These are phyloP conservation scores for Penicillium mononematosum DNA, from an alignment of 495 filamentous ascomycete genomes.

Conservation along the genomic window DNA sequence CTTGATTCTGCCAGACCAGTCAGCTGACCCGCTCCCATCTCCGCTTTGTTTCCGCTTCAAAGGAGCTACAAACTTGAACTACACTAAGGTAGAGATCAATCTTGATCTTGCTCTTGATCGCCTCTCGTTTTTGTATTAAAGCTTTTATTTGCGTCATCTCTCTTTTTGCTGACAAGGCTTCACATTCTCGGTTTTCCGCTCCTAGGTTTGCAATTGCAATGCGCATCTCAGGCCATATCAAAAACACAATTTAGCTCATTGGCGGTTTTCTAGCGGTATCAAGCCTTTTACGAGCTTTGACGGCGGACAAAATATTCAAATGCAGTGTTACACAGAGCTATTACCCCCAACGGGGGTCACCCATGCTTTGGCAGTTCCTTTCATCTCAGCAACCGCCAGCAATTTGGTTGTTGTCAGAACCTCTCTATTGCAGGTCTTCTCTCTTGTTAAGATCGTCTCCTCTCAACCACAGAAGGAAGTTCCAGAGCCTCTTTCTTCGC, in stretches of 20 bases:
- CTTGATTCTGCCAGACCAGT: conserved; percentile 6
- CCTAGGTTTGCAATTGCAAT: conserved; percentile 14
- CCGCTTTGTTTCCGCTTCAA: conserved; percentile 3
- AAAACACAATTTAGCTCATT: conserved; percentile 20
- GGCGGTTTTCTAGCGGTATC: conserved; percentile 9
- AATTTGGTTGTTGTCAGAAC: conserved; percentile 88
- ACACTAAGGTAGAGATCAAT: conserved; percentile 6
- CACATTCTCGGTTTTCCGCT: background rate
- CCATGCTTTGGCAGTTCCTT: conserved; percentile 76
- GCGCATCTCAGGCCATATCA: conserved; percentile 13
- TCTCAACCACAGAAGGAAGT: conserved; percentile 46
- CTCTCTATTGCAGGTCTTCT: conserved; percentile 88
- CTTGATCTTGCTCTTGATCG: background rate
- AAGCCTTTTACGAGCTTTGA: conserved; percentile 2
- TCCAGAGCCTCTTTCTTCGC: conserved; percentile 43
- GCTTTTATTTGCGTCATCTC: background rate
- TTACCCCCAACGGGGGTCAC: conserved; percentile 90
- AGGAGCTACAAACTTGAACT: conserved; percentile 11
- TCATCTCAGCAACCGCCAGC: conserved; percentile 68
- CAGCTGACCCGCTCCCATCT: conserved; percentile 1
- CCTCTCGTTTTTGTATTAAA: background rate
- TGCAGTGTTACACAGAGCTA: conserved; percentile 89
- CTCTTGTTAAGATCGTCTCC: conserved; percentile 30
- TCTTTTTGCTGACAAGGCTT: background rate
- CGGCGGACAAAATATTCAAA: conserved; percentile 25